These are phyloP conservation scores for Metschnikowia lachancei DNA, from an alignment of 805 yeast species.

Conservation along the genomic window DNA sequence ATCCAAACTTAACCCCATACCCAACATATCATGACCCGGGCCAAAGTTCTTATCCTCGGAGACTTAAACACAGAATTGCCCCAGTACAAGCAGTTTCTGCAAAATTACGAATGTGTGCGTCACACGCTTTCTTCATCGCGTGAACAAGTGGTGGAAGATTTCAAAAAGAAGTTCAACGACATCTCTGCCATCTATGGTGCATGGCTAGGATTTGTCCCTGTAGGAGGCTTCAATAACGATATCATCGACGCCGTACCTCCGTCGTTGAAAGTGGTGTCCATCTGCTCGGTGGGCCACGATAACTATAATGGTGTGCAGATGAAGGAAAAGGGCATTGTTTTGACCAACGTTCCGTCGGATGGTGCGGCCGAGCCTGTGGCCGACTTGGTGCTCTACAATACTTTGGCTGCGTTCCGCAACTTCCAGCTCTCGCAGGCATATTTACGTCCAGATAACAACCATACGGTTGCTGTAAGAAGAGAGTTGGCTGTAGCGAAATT, in stretches of 20 bases:
- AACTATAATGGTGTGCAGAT: conserved; percentile 45
- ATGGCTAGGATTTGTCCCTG: conserved; percentile 51
- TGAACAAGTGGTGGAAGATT: conserved; percentile 41
- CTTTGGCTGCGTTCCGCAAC: conserved; percentile 59
- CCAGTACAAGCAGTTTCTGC: conserved; percentile 43
- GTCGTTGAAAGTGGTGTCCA: conserved; percentile 45
- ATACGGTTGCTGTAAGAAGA: conserved; percentile 48
- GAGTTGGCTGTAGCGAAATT: conserved; percentile 33
- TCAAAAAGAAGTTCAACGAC: conserved; percentile 40
- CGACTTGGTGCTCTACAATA: conserved; percentile 60
- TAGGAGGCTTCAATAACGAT: conserved; percentile 50
- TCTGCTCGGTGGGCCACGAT: conserved; percentile 60
- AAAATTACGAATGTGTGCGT: conserved; percentile 36
- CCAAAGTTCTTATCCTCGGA: conserved; percentile 48
- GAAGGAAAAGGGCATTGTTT: conserved; percentile 41
- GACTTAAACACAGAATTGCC: conserved; percentile 47
- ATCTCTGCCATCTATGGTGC: conserved; percentile 57
- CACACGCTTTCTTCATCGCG: conserved; percentile 41
- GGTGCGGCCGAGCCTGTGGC: conserved; percentile 71
- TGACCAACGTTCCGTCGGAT: conserved; percentile 57
- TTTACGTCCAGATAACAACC: conserved; percentile 34
- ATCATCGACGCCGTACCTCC: conserved; percentile 45
- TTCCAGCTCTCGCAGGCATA: conserved; percentile 46
- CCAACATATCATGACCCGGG: conserved; percentile 13
- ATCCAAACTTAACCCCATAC: no score